Evolutionary conservation across 2,329 filamentous ascomycete species (phyloP), one percentile per base, ranked within the genome.

Genomic region (Xylariaceae sp.): DNA sequence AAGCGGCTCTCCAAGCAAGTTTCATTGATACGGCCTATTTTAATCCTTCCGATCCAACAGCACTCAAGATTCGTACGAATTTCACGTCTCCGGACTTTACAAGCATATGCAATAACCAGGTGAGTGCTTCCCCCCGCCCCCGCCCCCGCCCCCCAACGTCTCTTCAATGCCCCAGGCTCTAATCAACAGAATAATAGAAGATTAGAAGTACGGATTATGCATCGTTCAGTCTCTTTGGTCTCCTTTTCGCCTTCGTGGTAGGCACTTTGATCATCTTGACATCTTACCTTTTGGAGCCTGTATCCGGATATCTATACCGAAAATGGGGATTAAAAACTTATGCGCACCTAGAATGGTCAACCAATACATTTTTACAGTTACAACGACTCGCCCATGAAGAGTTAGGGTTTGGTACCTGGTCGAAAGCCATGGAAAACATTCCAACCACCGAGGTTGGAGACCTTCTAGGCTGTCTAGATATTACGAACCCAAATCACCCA

Each of bases 211-310:
- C 60, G 0, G 53, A 41, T 3, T 63, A 66, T 43, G 41, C 57
- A 2, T 66, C 64, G 9, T 68, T 70, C 45, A 69, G 65, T 44
- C 28, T 69, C 12, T 66, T 69, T 24, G 63, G 60, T 4, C 41
- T 70, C 4, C 23, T 60, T 33, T 60, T 66, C 40, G 61, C 59
- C 29, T 63, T 63, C 11, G 17, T 63, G 12, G 9, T 58, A 3
- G 68, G 68, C 9, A 14, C 16, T 3, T 9, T 67, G 14, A 59
- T 67, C 24, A 50, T 62, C 12, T 2, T 61, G 8, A 16, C 55
- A 3, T 67, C 62, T 1, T 65, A 56, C 34, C 37, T 44, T 1
- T 51, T 65, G 2, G 60, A 64, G 9, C 54, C 58, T 2, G 26
- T 63, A 5, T 44, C 63, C 9, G 14, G 31, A 3, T 45, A 57